Evolutionary conservation across 2,329 filamentous ascomycete genomes (phyloP).

Genomic region (Hypoxylon sp.): DNA sequence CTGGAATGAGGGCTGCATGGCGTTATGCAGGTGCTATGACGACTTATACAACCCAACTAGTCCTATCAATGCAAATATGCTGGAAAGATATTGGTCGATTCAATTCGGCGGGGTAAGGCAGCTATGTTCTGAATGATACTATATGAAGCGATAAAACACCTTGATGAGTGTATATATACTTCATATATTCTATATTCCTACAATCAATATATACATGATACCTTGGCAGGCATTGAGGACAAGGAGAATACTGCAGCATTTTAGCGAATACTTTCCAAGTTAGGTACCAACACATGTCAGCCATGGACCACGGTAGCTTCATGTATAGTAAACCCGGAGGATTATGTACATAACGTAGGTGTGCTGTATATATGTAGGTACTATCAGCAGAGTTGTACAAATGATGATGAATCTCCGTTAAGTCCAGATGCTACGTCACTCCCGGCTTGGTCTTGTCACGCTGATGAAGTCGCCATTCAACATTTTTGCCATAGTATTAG

Average conservation of each 20-base stretch:
- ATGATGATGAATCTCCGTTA: conserved; percentile 34
- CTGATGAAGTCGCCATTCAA: conserved; percentile 31
- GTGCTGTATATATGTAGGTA: background rate
- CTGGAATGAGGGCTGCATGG: conserved; percentile 38
- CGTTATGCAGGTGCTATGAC: conserved; percentile 45
- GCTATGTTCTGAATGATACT: background rate
- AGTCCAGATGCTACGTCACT: conserved; percentile 40
- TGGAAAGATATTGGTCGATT: conserved; percentile 14
- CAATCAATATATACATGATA: background rate
- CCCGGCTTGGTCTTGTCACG: conserved; percentile 29
- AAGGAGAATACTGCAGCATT: background rate
- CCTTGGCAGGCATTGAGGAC: background rate
- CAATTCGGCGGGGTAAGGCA: background rate
- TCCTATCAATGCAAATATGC: conserved; percentile 22
- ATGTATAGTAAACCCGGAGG: conserved; percentile 4
- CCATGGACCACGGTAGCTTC: background rate
- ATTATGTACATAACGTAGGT: conserved; percentile 6
- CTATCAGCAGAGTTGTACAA: conserved; percentile 8
- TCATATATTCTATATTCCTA: background rate
- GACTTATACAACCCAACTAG: conserved; percentile 40
- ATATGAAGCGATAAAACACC: background rate
- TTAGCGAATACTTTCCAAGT: background rate
- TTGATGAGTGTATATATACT: background rate
- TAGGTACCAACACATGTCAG: conserved; percentile 1
- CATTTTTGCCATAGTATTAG: conserved; percentile 9